Base-by-base conservation (phyloP, 192 early-diverging fungal genomes). In the Backusella tuberculispora region DNA sequence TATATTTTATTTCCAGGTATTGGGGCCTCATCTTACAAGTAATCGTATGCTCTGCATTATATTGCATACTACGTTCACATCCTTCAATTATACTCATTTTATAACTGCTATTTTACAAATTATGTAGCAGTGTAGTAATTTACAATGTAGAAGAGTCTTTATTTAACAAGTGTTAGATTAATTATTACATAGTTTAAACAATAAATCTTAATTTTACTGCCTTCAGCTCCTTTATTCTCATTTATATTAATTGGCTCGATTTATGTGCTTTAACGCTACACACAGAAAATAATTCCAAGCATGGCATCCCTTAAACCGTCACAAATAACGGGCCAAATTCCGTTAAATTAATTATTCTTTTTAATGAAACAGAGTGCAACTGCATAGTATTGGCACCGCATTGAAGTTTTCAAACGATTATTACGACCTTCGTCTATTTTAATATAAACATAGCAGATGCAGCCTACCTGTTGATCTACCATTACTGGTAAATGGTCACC, bases 61-160 rank as follows among this genome's bases (percentile, higher is more conserved):
- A 53, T 50, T 50, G 4, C 50, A 19, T n/a, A 34, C 19, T 53
- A 53, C n/a, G 50, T 9, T 19, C n/a, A 4, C 7, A 12, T 53
- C n/a, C n/a, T 53, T 53, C 50, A 53, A 53, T 53, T 53, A 19
- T 53, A 53, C 19, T 19, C 50, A 53, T 53, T 53, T n/a, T 34
- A 34, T 19, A 53, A 53, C 50, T 53, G 50, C 50, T 53, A 53
- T 24, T 3, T 8, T 53, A 19, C 2, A 53, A 21, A 21, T 34
- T 34, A 9, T 19, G 19, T 53, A 53, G 50, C 50, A 53, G 50
- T 53, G 50, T 53, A 53, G 50, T 53, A 53, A 10, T 43, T 43
- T 53, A 1, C 29, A 53, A 53, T 19, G 50, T 19, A 53, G 50
- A 53, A 53, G 50, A 53, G n/a, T 53, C 8, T 9, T 43, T 43